phyloP scores from a whole-genome alignment of 75 land plant genomes.

The Sequoia sempervirens region DNA sequence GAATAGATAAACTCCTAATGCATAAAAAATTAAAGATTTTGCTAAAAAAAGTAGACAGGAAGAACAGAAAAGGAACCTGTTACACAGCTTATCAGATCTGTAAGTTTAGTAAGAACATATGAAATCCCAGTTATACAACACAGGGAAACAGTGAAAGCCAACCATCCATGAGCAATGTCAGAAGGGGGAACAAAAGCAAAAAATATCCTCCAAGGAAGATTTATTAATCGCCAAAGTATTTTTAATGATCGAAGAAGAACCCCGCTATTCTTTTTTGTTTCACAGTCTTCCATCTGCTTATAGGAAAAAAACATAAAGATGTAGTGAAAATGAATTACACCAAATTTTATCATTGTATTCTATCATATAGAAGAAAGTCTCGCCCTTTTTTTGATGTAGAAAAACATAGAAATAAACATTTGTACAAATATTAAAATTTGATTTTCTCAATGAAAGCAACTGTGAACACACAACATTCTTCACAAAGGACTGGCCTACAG shows the following conservation, averaged over 20 bases:
- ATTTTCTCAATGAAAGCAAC: too few relatives aligned
- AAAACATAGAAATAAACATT: too few relatives aligned
- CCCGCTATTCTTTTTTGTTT: constrained; percentile 24
- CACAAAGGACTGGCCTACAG: background rate
- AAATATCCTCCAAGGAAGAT: constrained; percentile 63
- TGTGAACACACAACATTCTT: background rate
- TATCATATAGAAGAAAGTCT: too few relatives aligned
- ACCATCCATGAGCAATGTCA: constrained; percentile 78
- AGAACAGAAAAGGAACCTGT: constrained; percentile 44
- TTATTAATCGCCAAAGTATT: constrained; percentile 46
- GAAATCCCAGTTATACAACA: constrained; percentile 72
- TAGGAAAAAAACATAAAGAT: background rate
- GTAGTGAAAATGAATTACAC: background rate
- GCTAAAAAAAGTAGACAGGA: background rate
- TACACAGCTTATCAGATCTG: constrained; percentile 77
- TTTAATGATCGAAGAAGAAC: constrained; percentile 15
- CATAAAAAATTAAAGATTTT: background rate
- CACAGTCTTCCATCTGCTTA: constrained; percentile 5
- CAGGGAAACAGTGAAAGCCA: constrained; percentile 70
- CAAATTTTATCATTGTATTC: too few relatives aligned
- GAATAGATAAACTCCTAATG: background rate
- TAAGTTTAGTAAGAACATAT: constrained; percentile 60
- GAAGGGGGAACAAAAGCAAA: constrained; percentile 82
- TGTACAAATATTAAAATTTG: too few relatives aligned
- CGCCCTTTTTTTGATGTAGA: too few relatives aligned